Conservation (phyloP, 2,329 filamentous ascomycete species). For the Ceratocystis destructans region DNA sequence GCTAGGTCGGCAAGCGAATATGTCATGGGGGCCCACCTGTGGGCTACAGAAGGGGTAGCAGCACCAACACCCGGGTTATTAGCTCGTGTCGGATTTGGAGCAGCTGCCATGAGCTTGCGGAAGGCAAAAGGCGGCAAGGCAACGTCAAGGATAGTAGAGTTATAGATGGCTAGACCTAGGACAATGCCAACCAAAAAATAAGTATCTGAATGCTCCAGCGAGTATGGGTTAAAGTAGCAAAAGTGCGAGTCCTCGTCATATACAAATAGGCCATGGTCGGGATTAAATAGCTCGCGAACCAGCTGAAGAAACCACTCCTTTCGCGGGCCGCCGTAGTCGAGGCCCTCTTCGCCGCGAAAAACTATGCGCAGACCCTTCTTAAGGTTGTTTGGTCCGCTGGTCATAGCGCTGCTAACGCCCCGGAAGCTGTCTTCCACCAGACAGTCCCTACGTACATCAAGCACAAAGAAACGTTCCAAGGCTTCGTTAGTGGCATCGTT, state of each 20-base stretch:
- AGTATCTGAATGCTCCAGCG: slow-evolving; percentile 81
- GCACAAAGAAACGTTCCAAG: slow-evolving; percentile 36
- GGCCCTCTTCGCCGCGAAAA: slow-evolving; percentile 77
- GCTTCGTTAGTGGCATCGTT: slow-evolving; percentile 51
- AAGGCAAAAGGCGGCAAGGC: slow-evolving; percentile 82
- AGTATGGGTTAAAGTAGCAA: slow-evolving; percentile 86
- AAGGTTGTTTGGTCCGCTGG: slow-evolving; percentile 66
- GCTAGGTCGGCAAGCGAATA: slow-evolving; percentile 72
- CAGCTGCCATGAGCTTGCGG: slow-evolving; percentile 67
- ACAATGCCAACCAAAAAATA: slow-evolving; percentile 83
- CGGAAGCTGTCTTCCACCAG: slow-evolving; percentile 78
- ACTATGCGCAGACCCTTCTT: slow-evolving; percentile 81
- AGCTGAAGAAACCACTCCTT: slow-evolving; percentile 93
- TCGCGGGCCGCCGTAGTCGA: slow-evolving; percentile 75
- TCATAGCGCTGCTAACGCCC: slow-evolving; percentile 71
- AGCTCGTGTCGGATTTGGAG: slow-evolving; percentile 42
- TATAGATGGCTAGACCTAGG: slow-evolving; percentile 82
- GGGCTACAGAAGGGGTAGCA: slow-evolving; percentile 29
- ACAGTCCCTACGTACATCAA: slow-evolving; percentile 70
- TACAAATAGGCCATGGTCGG: slow-evolving; percentile 78
- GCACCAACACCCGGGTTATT: slow-evolving; percentile 27
- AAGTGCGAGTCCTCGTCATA: slow-evolving; percentile 84
- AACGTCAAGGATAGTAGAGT: slow-evolving; percentile 82
- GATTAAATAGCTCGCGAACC: slow-evolving; percentile 80
- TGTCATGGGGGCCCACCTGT: slow-evolving; percentile 48